phyloP scores from a whole-genome alignment of 192 early-diverging fungal species.

The Entophlyctis helioformis region DNA sequence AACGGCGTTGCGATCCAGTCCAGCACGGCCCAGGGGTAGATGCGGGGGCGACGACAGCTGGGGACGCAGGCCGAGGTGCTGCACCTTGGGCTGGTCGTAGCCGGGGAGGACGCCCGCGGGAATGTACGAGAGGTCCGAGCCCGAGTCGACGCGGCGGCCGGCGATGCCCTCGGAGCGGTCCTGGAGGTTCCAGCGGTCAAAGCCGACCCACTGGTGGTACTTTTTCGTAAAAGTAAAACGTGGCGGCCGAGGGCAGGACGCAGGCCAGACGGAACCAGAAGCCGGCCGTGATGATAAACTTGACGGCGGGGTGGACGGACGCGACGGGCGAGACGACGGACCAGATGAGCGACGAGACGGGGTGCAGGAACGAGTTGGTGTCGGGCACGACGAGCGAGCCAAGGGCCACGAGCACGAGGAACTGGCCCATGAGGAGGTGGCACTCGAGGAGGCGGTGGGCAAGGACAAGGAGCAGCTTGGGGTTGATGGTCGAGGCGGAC shows the following conservation, averaged over 20 bases:
- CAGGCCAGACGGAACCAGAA: constrained; percentile 25
- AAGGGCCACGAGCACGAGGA: constrained; percentile 20
- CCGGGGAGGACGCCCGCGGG: constrained; percentile 1
- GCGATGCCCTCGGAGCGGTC: not conserved
- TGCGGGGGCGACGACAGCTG: constrained; percentile 14
- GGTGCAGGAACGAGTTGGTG: constrained; percentile 7
- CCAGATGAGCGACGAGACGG: constrained; percentile 13
- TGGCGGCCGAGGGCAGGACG: constrained; percentile 26
- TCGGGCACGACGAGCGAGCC: constrained; percentile 21
- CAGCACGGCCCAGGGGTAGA: constrained; percentile 14
- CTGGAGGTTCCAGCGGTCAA: constrained; percentile 38
- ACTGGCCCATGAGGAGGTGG: constrained; percentile 35
- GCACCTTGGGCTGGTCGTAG: constrained; percentile 16
- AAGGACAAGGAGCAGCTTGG: constrained; percentile 7
- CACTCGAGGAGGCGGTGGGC: constrained; percentile 31
- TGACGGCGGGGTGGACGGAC: constrained; percentile 21
- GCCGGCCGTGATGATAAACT: constrained; percentile 13
- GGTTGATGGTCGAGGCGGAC: constrained; percentile 2
- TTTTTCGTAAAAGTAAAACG: constrained; percentile 35
- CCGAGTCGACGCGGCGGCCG: constrained; percentile 6
- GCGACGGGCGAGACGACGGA: constrained; percentile 4
- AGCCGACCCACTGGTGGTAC: constrained; percentile 35
- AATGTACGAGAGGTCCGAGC: not conserved
- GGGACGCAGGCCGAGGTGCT: constrained; percentile 29
- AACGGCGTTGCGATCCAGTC: constrained; percentile 33